A percentile compares a stretch with the other conserved stretches of the same genome.
phyloP scores from a whole-genome alignment of 306 rosid species.

The Dalbergia oliveri region DNA sequence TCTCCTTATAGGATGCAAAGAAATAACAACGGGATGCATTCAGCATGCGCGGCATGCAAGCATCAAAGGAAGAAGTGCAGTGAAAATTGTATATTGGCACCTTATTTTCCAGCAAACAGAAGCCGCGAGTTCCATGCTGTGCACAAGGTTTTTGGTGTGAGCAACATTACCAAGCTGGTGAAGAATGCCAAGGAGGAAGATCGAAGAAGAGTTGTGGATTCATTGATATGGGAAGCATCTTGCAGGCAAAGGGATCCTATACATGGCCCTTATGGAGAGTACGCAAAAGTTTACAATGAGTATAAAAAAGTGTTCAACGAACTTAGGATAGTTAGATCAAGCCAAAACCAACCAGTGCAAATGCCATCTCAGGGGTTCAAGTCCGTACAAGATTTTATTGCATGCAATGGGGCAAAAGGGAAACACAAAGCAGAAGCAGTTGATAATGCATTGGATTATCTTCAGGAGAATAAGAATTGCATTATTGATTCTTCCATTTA shows the following conservation, averaged over 20 bases:
- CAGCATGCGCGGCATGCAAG: constrained; percentile 90
- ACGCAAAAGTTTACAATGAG: constrained; percentile 59
- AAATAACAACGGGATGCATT: constrained; percentile 47
- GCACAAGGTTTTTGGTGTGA: constrained; percentile 79
- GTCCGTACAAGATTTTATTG: constrained; percentile 53
- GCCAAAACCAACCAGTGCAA: constrained; percentile 51
- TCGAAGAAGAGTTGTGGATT: constrained; percentile 63
- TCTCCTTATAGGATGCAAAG: constrained; percentile 64
- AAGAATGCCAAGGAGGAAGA: constrained; percentile 56
- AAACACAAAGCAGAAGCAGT: constrained; percentile 38
- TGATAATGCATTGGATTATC: constrained; percentile 42
- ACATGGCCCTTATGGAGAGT: constrained; percentile 75
- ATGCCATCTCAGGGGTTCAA: constrained; percentile 48
- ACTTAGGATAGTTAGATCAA: constrained; percentile 48
- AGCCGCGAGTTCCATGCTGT: constrained; percentile 73
- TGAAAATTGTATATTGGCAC: constrained; percentile 65
- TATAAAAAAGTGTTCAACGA: constrained; percentile 58
- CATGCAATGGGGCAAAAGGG: constrained; percentile 50
- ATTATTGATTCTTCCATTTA: constrained; percentile 57
- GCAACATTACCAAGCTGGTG: constrained; percentile 79
- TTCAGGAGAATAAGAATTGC: constrained; percentile 39
- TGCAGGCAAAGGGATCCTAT: constrained; percentile 83
- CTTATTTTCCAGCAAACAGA: constrained; percentile 71
- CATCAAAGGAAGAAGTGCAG: constrained; percentile 87
- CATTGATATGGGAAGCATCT: constrained; percentile 83